Evolutionary conservation across 2,329 filamentous ascomycete genomes (phyloP).

Genomic region (Beauveria asiatica): DNA sequence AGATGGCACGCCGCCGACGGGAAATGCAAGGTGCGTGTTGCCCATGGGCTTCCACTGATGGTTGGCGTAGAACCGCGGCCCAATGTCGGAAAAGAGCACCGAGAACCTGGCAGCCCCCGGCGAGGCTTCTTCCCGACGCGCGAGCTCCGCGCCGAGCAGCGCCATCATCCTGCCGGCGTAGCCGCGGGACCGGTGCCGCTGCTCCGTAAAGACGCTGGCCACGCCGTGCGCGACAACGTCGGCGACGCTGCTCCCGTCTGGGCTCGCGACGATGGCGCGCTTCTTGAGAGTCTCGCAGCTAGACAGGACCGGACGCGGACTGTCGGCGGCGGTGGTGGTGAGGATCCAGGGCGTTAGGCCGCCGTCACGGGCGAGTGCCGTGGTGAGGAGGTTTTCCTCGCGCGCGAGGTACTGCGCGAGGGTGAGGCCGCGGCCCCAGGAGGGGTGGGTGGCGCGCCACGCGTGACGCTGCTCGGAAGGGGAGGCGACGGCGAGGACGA

Average conservation of each 20-base stretch:
- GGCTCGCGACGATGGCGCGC: slow-evolving; percentile 38
- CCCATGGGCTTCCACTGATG: slow-evolving; percentile 69
- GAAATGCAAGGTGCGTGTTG: slow-evolving; percentile 63
- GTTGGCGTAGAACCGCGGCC: slow-evolving; percentile 69
- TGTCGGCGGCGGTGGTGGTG: slow-evolving; percentile 43
- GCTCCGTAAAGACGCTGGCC: slow-evolving; percentile 69
- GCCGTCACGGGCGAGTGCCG: slow-evolving; percentile 48
- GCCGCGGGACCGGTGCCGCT: slow-evolving; percentile 57
- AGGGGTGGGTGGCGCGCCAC: slow-evolving; percentile 46
- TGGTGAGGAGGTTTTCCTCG: slow-evolving; percentile 47
- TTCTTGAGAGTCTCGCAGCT: slow-evolving; percentile 59
- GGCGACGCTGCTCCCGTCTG: slow-evolving; percentile 21
- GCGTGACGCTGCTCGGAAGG: slow-evolving; percentile 42
- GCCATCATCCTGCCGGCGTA: slow-evolving; percentile 72
- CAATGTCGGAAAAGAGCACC: slow-evolving; percentile 79
- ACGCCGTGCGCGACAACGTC: slow-evolving; percentile 64
- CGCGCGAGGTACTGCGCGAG: slow-evolving; percentile 49
- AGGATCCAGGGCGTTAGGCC: slow-evolving; percentile 59
- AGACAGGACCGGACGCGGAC: slow-evolving; percentile 47
- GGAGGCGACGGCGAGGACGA: slow-evolving; percentile 48
- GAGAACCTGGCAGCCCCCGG: slow-evolving; percentile 51
- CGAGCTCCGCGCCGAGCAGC: slow-evolving; percentile 46
- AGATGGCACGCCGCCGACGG: slow-evolving; percentile 21
- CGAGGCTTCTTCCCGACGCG: slow-evolving; percentile 18
- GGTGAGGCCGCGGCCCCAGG: slow-evolving; percentile 52